Percentiles rank a stretch among this genome's conserved stretches.
These are phyloP conservation scores for Aspergillus sclerotialis DNA, from an alignment of 2,329 filamentous ascomycete species.

Conservation along the genomic window DNA sequence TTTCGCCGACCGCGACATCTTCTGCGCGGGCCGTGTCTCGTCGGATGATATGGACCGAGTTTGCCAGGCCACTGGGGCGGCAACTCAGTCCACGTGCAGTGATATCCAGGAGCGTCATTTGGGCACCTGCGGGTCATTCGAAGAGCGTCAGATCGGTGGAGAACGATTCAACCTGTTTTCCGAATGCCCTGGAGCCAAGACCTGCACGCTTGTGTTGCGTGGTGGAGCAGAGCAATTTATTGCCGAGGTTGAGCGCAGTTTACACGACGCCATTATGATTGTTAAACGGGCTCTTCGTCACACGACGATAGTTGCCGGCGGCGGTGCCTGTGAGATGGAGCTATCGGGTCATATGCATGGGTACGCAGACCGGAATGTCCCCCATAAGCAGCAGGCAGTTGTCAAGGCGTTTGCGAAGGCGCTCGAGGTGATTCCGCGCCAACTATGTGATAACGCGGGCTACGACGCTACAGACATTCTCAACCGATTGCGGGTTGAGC, in stretches of 20 bases:
- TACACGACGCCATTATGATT: constrained; percentile 99
- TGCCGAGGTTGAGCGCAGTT: constrained; percentile 91
- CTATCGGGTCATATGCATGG: constrained; percentile 86
- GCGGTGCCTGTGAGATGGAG: constrained; percentile 95
- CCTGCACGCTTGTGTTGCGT: constrained; percentile 89
- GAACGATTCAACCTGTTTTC: constrained; percentile 99
- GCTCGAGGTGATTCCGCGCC: constrained; percentile 89
- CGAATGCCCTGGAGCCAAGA: constrained; percentile 90
- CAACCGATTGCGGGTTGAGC: constrained; percentile 91
- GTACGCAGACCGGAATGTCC: constrained; percentile 86
- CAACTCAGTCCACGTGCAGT: constrained; percentile 90
- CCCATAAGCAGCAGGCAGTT: constrained; percentile 92
- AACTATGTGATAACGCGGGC: constrained; percentile 96
- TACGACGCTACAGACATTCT: constrained; percentile 98
- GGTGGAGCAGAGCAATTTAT: constrained; percentile 99
- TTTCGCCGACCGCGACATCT: constrained; percentile 96
- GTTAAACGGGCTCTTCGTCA: constrained; percentile 97
- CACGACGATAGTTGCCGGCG: constrained; percentile 87
- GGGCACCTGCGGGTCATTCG: constrained; percentile 81
- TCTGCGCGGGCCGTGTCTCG: constrained; percentile 91
- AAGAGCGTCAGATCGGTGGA: constrained; percentile 93
- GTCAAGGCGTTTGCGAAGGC: constrained; percentile 98
- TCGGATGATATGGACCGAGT: constrained; percentile 93
- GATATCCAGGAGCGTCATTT: constrained; percentile 86
- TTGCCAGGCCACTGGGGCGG: constrained; percentile 87